Evolutionary conservation across 2,329 filamentous ascomycete genomes (phyloP), one percentile per base, ranked within the genome.

Genomic region (Fusarium newnesense): DNA sequence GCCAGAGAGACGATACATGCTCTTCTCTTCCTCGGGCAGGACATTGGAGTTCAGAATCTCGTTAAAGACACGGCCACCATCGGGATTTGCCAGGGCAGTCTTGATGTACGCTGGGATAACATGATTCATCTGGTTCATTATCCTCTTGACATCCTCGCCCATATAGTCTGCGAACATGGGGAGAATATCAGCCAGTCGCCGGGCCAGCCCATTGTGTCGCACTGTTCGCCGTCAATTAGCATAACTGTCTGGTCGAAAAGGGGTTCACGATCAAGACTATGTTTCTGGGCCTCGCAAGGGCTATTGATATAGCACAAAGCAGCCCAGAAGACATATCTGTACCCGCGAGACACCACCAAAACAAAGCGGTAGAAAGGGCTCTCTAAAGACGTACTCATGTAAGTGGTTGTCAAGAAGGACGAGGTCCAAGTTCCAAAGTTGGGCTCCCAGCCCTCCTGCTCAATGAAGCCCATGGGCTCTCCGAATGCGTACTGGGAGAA

Each of bases 401-500:
- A 81, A 2, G 79, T 77, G 15, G 76, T 80, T 44, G 75, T 75
- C 26, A 80, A 75, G 49, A 82, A 80, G 0, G 76, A 77, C 53
- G 76, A 76, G 21, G 77, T 75, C 80, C 79, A 81, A 3, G 79
- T 81, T 9, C 80, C 78, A 46, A 82, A 82, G 60, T 83, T 83
- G 10, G 81, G 81, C 44, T 78, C 76, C 81, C 82, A 83, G 1
- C 74, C 79, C 7, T 81, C 73, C 58, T 82, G 73, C 0, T 62
- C 49, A 1, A 75, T 60, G 5, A 75, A 73, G 2, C 82, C 82
- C 60, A 83, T 78, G 9, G 75, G 72, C 46, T 83, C 80, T 15
- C 83, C 83, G 58, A 84, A 84, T 34, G 77, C 78, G 43, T 83
- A 84, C 4, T 78, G 75, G 2, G 79, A 80, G 36, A 84, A 83